phyloP scores from a whole-genome alignment of 371 early-diverging fungal genomes.

The Nematocida sp. region DNA sequence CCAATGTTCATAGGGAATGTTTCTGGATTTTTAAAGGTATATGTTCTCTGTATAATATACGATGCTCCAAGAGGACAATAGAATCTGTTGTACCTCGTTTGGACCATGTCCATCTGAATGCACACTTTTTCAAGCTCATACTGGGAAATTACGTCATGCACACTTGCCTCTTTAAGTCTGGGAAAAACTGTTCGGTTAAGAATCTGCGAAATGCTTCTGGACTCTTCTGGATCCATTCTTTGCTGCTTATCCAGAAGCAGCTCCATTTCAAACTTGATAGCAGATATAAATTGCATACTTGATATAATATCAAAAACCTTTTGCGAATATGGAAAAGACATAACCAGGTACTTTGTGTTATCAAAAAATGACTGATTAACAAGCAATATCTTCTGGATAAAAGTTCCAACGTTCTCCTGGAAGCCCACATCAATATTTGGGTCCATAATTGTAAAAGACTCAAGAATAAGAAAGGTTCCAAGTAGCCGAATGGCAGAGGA shows the following conservation, averaged over 20 bases:
- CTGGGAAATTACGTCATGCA: slow-evolving; percentile 19
- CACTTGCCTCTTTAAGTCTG: not conserved
- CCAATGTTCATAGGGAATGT: slow-evolving; percentile 14
- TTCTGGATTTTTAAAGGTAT: slow-evolving; percentile 20
- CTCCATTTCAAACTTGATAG: not conserved
- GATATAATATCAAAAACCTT: not conserved
- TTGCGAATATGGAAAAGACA: not conserved
- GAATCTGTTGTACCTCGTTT: slow-evolving; percentile 13
- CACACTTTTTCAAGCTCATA: slow-evolving; percentile 9
- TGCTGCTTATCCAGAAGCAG: not conserved
- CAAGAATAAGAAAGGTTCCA: no score
- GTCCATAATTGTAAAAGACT: no score
- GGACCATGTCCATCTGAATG: slow-evolving; percentile 22
- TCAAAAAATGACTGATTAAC: no score
- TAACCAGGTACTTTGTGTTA: not conserved
- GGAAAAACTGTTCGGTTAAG: slow-evolving; percentile 14
- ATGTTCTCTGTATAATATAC: not conserved
- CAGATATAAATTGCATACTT: not conserved
- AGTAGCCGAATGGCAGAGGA: no score
- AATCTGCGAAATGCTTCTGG: no score
- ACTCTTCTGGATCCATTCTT: not conserved
- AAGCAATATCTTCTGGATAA: no score
- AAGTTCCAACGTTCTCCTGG: no score
- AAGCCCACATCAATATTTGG: no score
- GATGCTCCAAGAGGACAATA: slow-evolving; percentile 39